Evolutionary conservation across 352 stramenopile genomes (phyloP).

Genomic region (Globisporangium spinosum): DNA sequence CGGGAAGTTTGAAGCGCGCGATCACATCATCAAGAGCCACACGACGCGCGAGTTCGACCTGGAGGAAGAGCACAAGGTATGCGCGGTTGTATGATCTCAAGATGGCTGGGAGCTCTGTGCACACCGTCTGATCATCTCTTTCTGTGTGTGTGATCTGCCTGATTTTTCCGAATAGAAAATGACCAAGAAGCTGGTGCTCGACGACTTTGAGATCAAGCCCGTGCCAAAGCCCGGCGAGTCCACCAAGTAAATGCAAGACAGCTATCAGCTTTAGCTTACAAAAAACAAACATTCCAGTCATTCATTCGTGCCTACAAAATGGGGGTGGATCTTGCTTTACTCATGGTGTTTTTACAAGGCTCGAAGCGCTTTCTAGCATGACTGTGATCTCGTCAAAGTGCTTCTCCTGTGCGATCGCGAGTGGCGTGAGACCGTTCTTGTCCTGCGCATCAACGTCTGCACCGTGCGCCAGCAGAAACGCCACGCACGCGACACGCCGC

Average conservation of each 20-base stretch:
- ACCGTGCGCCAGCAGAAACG: conserved; percentile 43
- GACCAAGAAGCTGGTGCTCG: conserved; percentile 72
- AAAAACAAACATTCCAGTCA: not conserved
- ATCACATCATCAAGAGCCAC: conserved; percentile 82
- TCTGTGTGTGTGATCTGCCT: not conserved
- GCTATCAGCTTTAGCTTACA: not conserved
- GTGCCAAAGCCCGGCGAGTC: conserved; percentile 56
- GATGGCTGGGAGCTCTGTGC: not conserved
- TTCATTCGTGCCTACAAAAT: not conserved
- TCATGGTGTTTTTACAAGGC: not conserved
- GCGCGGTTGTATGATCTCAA: not conserved
- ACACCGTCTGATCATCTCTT: not conserved
- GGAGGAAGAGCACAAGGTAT: conserved; percentile 84
- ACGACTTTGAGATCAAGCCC: conserved; percentile 86
- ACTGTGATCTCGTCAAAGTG: conserved; percentile 14
- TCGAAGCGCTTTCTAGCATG: not conserved
- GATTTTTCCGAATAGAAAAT: conserved; percentile 58
- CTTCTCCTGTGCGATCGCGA: conserved; percentile 34
- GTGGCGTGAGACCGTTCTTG: conserved; percentile 42
- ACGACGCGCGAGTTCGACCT: conserved; percentile 77
- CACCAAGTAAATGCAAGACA: not conserved
- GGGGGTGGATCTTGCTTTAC: not conserved
- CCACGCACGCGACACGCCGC: conserved; percentile 59
- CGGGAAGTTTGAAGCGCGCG: conserved; percentile 78
- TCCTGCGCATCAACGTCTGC: conserved; percentile 27